phyloP scores from a whole-genome alignment of 2,329 filamentous ascomycete genomes.

The Ophiognomonia clavigignenti-juglandacearum region DNA sequence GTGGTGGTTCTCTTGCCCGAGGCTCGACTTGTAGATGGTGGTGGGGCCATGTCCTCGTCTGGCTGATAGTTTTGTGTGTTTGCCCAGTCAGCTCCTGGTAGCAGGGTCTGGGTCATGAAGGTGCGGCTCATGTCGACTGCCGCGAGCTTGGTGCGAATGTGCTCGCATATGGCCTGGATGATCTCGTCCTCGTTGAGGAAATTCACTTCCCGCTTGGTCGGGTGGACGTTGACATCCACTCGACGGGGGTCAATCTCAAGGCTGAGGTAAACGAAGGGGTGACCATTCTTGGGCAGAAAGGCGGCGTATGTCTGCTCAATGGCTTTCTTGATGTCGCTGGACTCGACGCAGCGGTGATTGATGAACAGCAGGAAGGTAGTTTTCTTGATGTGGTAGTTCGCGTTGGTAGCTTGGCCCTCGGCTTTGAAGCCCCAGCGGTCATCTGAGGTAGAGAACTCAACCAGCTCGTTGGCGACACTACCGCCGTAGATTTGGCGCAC shows the following conservation, averaged over 20 bases:
- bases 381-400: constrained; percentile 90
- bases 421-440: constrained; percentile 79
- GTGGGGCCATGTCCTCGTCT: constrained; percentile 21
- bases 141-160: constrained; percentile 72
- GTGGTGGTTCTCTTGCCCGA: constrained; percentile 32
- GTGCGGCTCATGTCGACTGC: constrained; percentile 90
- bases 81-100: constrained; percentile 57
- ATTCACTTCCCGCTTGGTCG: constrained; percentile 94
- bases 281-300: constrained; percentile 88
- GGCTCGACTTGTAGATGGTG: constrained; percentile 11
- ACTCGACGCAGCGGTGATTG: constrained; percentile 93
- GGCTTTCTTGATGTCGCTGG: constrained; percentile 78
- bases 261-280: constrained; percentile 89
- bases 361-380: constrained; percentile 89
- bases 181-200: constrained; percentile 98
- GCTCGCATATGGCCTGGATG: constrained; percentile 75
- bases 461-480: constrained; percentile 79
- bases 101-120: constrained; percentile 87
- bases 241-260: constrained; percentile 87
- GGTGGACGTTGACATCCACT: constrained; percentile 96
- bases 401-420: constrained; percentile 78
- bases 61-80: constrained; percentile 21
- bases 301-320: constrained; percentile 83
- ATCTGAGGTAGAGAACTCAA: constrained; percentile 69
- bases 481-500: constrained; percentile 88